Evolutionary conservation across 768 basidiomycete species (phyloP), one percentile per base, ranked within the genome.

Genomic region (Tulasnella sp.): DNA sequence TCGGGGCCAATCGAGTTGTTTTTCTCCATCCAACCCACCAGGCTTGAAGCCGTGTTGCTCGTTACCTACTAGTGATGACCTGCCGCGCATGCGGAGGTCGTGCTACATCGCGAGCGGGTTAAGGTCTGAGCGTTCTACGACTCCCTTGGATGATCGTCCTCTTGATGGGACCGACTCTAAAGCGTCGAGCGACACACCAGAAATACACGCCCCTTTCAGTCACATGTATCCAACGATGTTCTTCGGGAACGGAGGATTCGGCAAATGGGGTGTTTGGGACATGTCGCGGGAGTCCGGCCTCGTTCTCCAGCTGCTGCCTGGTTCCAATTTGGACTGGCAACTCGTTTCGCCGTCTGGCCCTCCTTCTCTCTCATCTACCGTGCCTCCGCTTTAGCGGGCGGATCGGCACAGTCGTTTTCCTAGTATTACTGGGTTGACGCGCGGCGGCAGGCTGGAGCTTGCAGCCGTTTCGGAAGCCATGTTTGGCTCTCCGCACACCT

Each of bases 151-250:
- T 76, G 75, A 76, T 56, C 52, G 75, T 42, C 52, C 44, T 58
- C 75, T 58, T 42, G 75, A 40, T 56, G 75, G 52, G 75, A 42
- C 75, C 75, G 75, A 76, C 75, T 14, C 36, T 76, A 76, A 76
- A 14, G 52, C 27, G 75, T 76, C 75, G 75, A 76, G 75, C 75
- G 52, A 27, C 75, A 58, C 52, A 76, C 75, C 75, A 76, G 75
- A 76, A 76, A 76, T 58, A 39, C 75, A 56, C 75, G 40, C 42
- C 62, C 62, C 62, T 68, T 68, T 34, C n/a, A n/a, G 46, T 48
- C 38, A 24, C 39, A 24, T 38, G 12, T 48, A 31, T 48, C 75
- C 46, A 48, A 56, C 34, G 52, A 76, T 48, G 40, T 56, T 58
- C 27, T 21, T 58, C 18, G 27, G 27, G 62, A 68, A 56, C 40